Evolutionary conservation across 768 basidiomycete genomes (phyloP).

Genomic region (Suillus paluster): DNA sequence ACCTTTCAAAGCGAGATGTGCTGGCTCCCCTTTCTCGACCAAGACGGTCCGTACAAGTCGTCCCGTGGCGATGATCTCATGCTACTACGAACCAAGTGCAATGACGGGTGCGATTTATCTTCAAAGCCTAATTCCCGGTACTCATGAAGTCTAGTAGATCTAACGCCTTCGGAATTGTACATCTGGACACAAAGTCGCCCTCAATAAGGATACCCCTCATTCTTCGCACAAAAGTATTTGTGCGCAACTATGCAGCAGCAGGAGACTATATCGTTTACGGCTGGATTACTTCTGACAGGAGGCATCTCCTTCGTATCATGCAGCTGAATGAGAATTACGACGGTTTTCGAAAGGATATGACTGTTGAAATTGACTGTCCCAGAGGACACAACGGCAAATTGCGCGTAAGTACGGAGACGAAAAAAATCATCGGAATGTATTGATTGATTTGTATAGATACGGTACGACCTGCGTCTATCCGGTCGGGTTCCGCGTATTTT

Average conservation of each 20-base stretch:
- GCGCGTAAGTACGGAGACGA: slow-evolving; percentile 19
- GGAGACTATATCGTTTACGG: slow-evolving; percentile 25
- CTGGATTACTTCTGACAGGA: slow-evolving; percentile 30
- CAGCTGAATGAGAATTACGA: slow-evolving; percentile 32
- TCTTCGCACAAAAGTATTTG: slow-evolving; percentile 25
- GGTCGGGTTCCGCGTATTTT: slow-evolving; percentile 28
- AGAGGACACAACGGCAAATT: slow-evolving; percentile 29
- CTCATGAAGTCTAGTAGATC: not conserved
- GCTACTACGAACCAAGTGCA: slow-evolving; percentile 29
- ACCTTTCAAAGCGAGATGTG: slow-evolving; percentile 33
- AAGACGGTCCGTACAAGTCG: slow-evolving; percentile 34
- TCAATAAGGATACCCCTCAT: slow-evolving; percentile 30
- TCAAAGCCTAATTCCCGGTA: not conserved
- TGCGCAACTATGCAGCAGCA: slow-evolving; percentile 28
- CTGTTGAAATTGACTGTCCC: slow-evolving; percentile 33
- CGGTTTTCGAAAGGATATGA: slow-evolving; percentile 21
- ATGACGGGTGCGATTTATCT: slow-evolving; percentile 26
- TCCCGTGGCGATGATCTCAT: slow-evolving; percentile 34
- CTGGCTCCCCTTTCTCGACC: slow-evolving; percentile 24
- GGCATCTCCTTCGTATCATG: slow-evolving; percentile 33
- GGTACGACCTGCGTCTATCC: slow-evolving; percentile 33
- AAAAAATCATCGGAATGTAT: not conserved
- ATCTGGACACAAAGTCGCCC: slow-evolving; percentile 28
- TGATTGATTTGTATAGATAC: slow-evolving; percentile 19
- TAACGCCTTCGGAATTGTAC: slow-evolving; percentile 30